Conservation (phyloP, 176 grass and related monocot species). For the Oryza punctata region DNA sequence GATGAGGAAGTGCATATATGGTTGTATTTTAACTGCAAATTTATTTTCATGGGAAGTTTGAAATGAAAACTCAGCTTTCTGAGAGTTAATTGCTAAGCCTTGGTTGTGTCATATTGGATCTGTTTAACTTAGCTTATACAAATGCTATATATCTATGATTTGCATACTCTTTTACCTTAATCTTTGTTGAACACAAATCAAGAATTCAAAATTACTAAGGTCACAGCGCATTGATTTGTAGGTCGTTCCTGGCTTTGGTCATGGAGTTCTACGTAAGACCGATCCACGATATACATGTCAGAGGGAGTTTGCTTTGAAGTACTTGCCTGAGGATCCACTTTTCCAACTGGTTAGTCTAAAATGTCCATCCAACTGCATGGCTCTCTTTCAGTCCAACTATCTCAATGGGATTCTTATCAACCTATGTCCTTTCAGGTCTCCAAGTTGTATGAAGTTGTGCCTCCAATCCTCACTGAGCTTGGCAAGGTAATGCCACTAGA, state of each 20-base stretch:
- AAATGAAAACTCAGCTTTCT: neutral
- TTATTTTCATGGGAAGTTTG: neutral
- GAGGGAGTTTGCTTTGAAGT: conserved; percentile 84
- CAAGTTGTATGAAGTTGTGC: conserved; percentile 88
- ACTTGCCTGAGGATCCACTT: conserved; percentile 78
- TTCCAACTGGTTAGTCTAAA: conserved; percentile 68
- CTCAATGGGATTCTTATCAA: neutral
- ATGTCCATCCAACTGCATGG: too few relatives aligned
- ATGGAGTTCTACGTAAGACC: conserved; percentile 84
- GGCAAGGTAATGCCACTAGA: conserved; percentile 66
- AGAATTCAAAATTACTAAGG: neutral
- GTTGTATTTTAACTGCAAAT: neutral
- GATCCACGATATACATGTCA: conserved; percentile 82
- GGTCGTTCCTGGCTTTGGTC: conserved; percentile 86
- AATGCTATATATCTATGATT: too few relatives aligned
- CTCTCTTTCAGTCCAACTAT: conserved; percentile 8
- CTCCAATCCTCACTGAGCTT: conserved; percentile 81
- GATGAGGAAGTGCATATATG: conserved; percentile 7
- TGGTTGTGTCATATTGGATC: neutral
- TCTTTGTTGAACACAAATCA: neutral
- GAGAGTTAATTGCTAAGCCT: neutral
- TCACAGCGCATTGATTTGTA: conserved; percentile 17
- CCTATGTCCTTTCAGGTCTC: conserved; percentile 57
- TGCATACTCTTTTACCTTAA: neutral
- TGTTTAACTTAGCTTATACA: neutral